phyloP scores from a whole-genome alignment of 768 basidiomycete species.

The Suillus americanus region DNA sequence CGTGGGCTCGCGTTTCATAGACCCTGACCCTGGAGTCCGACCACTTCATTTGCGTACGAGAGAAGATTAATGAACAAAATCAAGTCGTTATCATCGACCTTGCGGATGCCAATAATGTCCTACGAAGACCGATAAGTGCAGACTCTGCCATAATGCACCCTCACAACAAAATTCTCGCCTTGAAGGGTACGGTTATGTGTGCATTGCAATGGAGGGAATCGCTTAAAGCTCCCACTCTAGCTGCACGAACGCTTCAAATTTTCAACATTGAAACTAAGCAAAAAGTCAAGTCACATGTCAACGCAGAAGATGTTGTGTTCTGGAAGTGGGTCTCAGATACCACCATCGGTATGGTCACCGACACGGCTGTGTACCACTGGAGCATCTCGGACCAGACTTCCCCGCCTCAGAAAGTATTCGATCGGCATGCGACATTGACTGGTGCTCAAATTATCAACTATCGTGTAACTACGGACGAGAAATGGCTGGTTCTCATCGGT shows the following conservation, averaged over 20 bases:
- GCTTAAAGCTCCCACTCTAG: conserved; percentile 41
- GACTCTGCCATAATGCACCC: conserved; percentile 99
- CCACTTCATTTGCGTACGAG: conserved; percentile 96
- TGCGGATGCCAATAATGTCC: conserved; percentile 94
- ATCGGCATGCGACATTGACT: conserved; percentile 91
- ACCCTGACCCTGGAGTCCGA: conserved; percentile 96
- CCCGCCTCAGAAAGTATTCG: conserved; percentile 89
- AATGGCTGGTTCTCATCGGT: conserved; percentile 96
- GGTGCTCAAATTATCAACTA: conserved; percentile 99
- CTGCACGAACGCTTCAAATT: conserved; percentile 91
- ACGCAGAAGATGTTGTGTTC: conserved; percentile 92
- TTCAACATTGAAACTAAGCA: conserved; percentile 98
- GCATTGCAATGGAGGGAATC: background rate
- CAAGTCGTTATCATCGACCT: conserved; percentile 99
- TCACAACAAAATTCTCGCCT: conserved; percentile 91
- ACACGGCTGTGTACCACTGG: conserved; percentile 93
- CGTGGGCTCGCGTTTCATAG: conserved; percentile 38
- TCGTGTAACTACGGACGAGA: conserved; percentile 87
- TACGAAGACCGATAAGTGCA: conserved; percentile 94
- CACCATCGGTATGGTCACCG: conserved; percentile 94
- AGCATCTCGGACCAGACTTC: conserved; percentile 72
- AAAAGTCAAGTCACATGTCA: conserved; percentile 95
- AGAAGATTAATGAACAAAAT: conserved; percentile 92
- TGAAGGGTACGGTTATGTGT: conserved; percentile 61
- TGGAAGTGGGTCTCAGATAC: conserved; percentile 98